Evolutionary conservation across 106 monocot species (phyloP).

Genomic region (Cymbidium sinense): DNA sequence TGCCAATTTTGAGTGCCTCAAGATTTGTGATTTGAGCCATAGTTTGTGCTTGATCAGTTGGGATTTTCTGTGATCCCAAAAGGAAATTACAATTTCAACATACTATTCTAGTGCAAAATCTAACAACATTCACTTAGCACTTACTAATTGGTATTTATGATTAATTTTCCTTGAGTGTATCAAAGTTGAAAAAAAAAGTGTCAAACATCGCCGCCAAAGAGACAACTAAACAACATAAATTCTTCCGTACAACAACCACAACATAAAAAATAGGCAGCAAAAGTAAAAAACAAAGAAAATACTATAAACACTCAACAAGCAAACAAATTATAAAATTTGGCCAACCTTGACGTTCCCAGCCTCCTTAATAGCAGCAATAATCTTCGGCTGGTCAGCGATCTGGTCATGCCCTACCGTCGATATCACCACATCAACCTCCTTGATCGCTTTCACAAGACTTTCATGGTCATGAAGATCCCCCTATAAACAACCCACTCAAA

Average conservation of each 20-base stretch:
- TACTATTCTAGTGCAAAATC: no score
- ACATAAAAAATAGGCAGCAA: no score
- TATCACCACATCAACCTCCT: constrained; percentile 47
- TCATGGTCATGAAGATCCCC: constrained; percentile 43
- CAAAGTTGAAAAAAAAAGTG: not conserved
- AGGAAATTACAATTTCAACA: no score
- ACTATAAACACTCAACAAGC: not conserved
- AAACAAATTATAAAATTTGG: no score
- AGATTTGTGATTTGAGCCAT: no score
- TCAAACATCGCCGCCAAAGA: not conserved
- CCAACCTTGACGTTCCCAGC: constrained; percentile 38
- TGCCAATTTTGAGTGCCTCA: no score
- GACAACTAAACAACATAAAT: not conserved
- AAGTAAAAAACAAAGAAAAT: not conserved
- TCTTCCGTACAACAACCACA: not conserved
- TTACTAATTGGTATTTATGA: not conserved
- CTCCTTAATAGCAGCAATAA: constrained; percentile 43
- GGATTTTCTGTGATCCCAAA: no score
- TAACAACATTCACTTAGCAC: not conserved
- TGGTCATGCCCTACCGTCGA: constrained; percentile 26
- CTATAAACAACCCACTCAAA: not conserved
- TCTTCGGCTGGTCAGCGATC: constrained; percentile 33
- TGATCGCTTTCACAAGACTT: constrained; percentile 41
- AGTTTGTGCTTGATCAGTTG: no score
- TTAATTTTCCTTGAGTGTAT: not conserved